Conservation (phyloP, 2,329 filamentous ascomycete genomes). For the Fusarium cicatricum region DNA sequence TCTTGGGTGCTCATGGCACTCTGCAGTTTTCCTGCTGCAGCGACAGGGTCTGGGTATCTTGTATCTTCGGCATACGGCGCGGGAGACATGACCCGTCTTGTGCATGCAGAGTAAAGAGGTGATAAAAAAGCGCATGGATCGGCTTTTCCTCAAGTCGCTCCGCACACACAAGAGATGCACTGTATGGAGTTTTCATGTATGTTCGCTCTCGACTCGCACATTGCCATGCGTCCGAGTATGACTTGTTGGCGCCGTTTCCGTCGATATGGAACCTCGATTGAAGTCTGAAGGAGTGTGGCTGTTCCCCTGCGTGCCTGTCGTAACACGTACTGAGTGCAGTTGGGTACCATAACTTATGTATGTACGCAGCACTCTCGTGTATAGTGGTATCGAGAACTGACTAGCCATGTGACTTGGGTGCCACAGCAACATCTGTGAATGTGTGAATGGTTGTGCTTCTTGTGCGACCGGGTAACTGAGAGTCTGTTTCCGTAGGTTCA, state of each 20-base stretch:
- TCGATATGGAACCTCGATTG: constrained; percentile 16
- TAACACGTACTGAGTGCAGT: constrained; percentile 14
- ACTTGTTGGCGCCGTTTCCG: constrained; percentile 23
- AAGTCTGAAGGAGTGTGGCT: not conserved
- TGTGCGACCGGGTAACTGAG: constrained; percentile 12
- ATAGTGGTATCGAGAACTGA: constrained; percentile 2
- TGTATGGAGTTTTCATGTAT: constrained; percentile 22
- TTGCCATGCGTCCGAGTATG: constrained; percentile 17
- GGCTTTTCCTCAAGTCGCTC: not conserved
- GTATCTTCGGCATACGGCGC: constrained; percentile 25
- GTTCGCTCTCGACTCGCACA: constrained; percentile 9
- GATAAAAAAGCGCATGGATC: constrained; percentile 6
- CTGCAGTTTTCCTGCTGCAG: constrained; percentile 9
- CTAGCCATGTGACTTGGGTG: constrained; percentile 32
- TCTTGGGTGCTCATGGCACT: constrained; percentile 1
- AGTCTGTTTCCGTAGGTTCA: constrained; percentile 24
- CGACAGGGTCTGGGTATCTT: constrained; percentile 15
- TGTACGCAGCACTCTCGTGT: constrained; percentile 14
- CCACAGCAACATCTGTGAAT: constrained; percentile 14
- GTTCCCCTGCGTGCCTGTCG: constrained; percentile 26
- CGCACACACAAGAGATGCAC: constrained; percentile 2
- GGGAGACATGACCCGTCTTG: constrained; percentile 24
- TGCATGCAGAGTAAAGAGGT: constrained; percentile 5
- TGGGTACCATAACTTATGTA: too few species aligned
- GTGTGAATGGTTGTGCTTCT: constrained; percentile 9